Base-by-base conservation (phyloP, 768 basidiomycete species). In the Mrakia gelida region DNA sequence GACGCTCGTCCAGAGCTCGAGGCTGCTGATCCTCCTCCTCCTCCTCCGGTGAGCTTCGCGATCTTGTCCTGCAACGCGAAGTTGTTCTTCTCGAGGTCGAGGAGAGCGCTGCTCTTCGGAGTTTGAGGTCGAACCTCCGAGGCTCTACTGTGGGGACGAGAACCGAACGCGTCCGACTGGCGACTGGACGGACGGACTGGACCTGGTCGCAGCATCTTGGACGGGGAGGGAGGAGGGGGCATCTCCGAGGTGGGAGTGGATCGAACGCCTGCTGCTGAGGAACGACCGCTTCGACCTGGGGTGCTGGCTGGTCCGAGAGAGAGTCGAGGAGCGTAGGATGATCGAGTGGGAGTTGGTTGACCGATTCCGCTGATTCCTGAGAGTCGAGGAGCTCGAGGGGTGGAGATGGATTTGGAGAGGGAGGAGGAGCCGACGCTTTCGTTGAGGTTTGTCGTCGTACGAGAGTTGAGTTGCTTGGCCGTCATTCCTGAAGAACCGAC, bases 391-490 rank as follows among this genome's bases (percentile, higher is more conserved):
- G 75, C 65, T 18, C 68, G 65, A 16, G 67, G 67, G 61, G 74
- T 38, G 52, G 62, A 63, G 62, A 75, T 54, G 65, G 74, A 75
- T 43, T 75, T 43, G 7, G 67, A 65, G 59, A 56, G 21, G 61
- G 45, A 23, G 61, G 45, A 41, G 61, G 41, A 28, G 5, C 28
- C 61, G 41, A 56, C 28, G 56, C 1, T 18, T 43, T 30, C 54
- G 74, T 75, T 38, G 62, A 56, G 41, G 74, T 65, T 43, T 9
- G 61, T 52, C n/a, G 62, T 18, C 38, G 38, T 38, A 3, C 74
- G 65, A 67, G 62, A 88, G 82, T 84, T 89, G 78, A 95, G 87
- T 81, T 94, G 92, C 82, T 91, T 89, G 0, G 93, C 93, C 0
- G 92, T 95, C 88, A 94, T 89, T 23, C 90, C 89, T 77, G 71